Percentiles rank a stretch among this genome's conserved stretches.
phyloP scores from a whole-genome alignment of 2,329 filamentous ascomycete genomes.

The Clonostachys chloroleuca region DNA sequence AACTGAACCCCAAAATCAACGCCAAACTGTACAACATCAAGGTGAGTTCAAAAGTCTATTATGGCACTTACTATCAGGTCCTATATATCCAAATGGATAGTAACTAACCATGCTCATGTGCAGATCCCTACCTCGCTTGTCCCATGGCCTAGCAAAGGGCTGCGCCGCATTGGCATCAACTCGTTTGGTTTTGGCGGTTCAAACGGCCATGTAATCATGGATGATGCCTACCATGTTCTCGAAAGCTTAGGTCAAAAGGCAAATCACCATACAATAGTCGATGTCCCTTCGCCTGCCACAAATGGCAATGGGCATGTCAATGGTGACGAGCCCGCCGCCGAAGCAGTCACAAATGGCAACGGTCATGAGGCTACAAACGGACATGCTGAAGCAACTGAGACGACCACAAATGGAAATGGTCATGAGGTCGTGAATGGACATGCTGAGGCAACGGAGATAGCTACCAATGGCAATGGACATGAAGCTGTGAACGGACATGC shows the following conservation, averaged over 20 bases:
- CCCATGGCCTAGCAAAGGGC: slow-evolving; percentile 33
- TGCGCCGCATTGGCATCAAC: slow-evolving; percentile 17
- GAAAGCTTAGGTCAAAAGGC: neutral
- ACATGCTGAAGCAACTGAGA: slow-evolving; percentile 4
- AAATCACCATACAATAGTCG: neutral
- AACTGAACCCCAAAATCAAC: slow-evolving; percentile 5
- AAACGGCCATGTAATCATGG: slow-evolving; percentile 21
- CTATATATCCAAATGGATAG: neutral
- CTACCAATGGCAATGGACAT: neutral
- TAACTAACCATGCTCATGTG: too few relatives aligned
- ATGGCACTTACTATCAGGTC: neutral
- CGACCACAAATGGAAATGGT: slow-evolving; percentile 6
- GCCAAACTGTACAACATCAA: neutral
- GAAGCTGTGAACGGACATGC: neutral
- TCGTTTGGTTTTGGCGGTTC: slow-evolving; percentile 27
- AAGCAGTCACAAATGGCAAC: neutral
- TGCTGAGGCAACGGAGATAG: neutral
- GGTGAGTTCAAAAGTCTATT: neutral
- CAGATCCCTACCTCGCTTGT: too few relatives aligned
- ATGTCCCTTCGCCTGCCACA: slow-evolving; percentile 17
- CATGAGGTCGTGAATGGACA: neutral
- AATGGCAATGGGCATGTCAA: slow-evolving; percentile 28
- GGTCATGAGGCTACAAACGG: neutral
- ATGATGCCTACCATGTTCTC: slow-evolving; percentile 7
- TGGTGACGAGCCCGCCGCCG: slow-evolving; percentile 15